phyloP scores from a whole-genome alignment of 768 basidiomycete genomes.

The Kwoniella newhampshirensis region DNA sequence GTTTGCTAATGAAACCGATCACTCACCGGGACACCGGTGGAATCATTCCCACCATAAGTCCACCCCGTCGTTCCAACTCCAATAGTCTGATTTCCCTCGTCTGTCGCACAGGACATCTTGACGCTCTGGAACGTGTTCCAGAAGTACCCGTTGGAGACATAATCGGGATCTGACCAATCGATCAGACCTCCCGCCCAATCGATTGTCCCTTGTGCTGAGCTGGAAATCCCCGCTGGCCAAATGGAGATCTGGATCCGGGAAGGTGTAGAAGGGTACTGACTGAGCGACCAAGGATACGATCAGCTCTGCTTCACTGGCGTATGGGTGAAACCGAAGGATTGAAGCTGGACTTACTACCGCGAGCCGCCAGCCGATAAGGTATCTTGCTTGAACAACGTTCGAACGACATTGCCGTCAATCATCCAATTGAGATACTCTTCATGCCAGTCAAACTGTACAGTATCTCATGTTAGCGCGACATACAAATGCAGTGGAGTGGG shows the following conservation, averaged over 20 bases:
- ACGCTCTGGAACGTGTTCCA: slow-evolving; percentile 44
- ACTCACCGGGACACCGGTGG: slow-evolving; percentile 28
- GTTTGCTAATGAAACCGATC: neutral
- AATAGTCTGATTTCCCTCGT: neutral
- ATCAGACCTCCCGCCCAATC: slow-evolving; percentile 80
- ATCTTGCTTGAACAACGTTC: slow-evolving; percentile 66
- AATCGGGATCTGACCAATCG: slow-evolving; percentile 77
- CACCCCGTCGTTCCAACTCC: slow-evolving; percentile 29
- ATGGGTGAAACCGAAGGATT: neutral
- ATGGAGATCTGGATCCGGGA: slow-evolving; percentile 74
- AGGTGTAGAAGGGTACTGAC: slow-evolving; percentile 72
- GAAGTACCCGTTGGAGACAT: slow-evolving; percentile 62
- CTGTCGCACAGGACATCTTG: slow-evolving; percentile 40
- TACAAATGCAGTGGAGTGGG: too few relatives aligned
- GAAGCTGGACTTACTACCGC: slow-evolving; percentile 8
- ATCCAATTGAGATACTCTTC: slow-evolving; percentile 65
- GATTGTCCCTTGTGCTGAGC: slow-evolving; percentile 67
- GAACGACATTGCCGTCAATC: slow-evolving; percentile 70
- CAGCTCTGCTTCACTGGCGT: neutral
- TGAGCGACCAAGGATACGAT: slow-evolving; percentile 1
- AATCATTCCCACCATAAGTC: slow-evolving; percentile 31
- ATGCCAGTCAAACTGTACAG: slow-evolving; percentile 77
- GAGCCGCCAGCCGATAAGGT: slow-evolving; percentile 53
- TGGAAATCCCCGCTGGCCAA: slow-evolving; percentile 76
- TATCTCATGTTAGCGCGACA: neutral